phyloP scores from a whole-genome alignment of 1,284 basidiomycete species.

The Macrocystidia cucumis region DNA sequence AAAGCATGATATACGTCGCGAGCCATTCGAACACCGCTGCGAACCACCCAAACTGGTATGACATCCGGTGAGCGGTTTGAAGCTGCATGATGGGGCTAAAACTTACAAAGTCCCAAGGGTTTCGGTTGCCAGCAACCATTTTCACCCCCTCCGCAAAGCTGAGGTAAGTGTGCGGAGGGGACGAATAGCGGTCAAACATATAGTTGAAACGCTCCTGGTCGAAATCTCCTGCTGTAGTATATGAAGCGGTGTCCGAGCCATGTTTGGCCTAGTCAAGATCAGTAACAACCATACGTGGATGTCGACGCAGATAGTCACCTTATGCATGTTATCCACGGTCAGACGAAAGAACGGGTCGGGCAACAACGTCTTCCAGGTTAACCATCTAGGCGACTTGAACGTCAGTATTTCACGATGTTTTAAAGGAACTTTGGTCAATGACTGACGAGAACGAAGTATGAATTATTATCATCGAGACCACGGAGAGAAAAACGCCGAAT shows the following conservation, averaged over 20 bases:
- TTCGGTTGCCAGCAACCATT: slow-evolving; percentile 30
- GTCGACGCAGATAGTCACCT: slow-evolving; percentile 13
- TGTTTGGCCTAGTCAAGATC: slow-evolving; percentile 24
- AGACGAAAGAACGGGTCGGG: slow-evolving; percentile 34
- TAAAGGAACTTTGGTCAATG: neutral
- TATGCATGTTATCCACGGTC: slow-evolving; percentile 27
- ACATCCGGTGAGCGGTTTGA: neutral
- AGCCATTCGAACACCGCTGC: slow-evolving; percentile 33
- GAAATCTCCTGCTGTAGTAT: slow-evolving; percentile 27
- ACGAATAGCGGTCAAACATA: slow-evolving; percentile 29
- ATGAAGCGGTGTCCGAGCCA: slow-evolving; percentile 30
- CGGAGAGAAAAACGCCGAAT: slow-evolving; percentile 24
- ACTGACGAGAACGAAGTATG: slow-evolving; percentile 31
- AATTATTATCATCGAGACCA: slow-evolving; percentile 24
- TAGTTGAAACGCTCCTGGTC: slow-evolving; percentile 26
- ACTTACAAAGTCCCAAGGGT: slow-evolving; percentile 26
- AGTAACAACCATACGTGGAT: neutral
- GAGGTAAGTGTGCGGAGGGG: slow-evolving; percentile 27
- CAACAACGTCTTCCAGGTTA: slow-evolving; percentile 23
- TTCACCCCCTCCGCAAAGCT: slow-evolving; percentile 23
- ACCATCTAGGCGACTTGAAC: slow-evolving; percentile 17
- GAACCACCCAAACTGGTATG: slow-evolving; percentile 27
- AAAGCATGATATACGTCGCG: slow-evolving; percentile 38
- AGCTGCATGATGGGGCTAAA: neutral
- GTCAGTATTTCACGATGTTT: neutral